Evolutionary conservation across 352 stramenopile species (phyloP).

Genomic region (Phytophthora pini): DNA sequence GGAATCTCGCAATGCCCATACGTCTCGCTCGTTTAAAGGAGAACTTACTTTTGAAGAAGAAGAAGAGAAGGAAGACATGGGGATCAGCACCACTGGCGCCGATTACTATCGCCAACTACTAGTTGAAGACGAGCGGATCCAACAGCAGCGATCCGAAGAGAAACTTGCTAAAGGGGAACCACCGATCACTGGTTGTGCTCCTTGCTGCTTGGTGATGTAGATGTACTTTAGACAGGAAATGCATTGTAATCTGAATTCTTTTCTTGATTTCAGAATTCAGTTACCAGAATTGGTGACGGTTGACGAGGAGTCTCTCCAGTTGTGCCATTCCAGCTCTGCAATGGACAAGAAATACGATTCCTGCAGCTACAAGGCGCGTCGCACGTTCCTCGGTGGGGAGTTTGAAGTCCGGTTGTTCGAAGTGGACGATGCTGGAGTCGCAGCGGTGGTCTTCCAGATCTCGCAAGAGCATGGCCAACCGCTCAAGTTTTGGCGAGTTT

Average conservation of each 20-base stretch:
- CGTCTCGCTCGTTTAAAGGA: conserved; percentile 59
- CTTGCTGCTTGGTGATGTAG: conserved; percentile 68
- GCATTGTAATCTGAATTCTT: too few relatives aligned
- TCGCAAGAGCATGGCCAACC: conserved; percentile 32
- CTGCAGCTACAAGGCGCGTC: conserved; percentile 68
- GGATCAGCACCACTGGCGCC: conserved; percentile 38
- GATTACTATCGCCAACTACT: conserved; percentile 59
- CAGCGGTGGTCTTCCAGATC: conserved; percentile 59
- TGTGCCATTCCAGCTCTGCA: background rate
- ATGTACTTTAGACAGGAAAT: conserved; percentile 14
- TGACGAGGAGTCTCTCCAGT: conserved; percentile 19
- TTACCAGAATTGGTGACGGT: conserved; percentile 16
- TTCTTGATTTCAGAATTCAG: background rate
- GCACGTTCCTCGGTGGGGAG: conserved; percentile 65
- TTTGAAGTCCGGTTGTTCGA: conserved; percentile 80
- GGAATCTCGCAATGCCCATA: conserved; percentile 21
- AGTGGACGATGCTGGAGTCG: conserved; percentile 70
- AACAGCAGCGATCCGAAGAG: conserved; percentile 37
- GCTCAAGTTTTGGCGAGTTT: conserved; percentile 74
- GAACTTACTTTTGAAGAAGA: conserved; percentile 59
- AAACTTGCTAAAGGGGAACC: conserved; percentile 32
- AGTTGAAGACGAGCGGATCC: conserved; percentile 47
- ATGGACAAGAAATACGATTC: conserved; percentile 60
- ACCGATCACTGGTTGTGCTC: conserved; percentile 49
- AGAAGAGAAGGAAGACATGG: conserved; percentile 43